Evolutionary conservation across 176 grass and related monocot species (phyloP).

Genomic region (Rhynchospora tenuis): DNA sequence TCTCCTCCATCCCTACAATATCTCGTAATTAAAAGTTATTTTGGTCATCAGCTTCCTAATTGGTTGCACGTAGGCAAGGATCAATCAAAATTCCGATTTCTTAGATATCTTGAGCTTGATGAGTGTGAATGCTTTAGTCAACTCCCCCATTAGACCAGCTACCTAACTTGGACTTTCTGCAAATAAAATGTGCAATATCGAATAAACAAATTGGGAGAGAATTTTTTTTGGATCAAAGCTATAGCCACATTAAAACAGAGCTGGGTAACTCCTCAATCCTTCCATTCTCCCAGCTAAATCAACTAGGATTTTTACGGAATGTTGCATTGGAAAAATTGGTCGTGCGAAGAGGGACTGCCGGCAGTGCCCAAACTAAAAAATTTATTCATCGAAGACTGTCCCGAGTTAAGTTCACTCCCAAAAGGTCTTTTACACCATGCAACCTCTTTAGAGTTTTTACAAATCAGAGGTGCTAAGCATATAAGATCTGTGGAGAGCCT

Average conservation of each 20-base stretch:
- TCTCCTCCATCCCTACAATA: not conserved
- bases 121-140: not conserved
- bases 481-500: not conserved
- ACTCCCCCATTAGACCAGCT: not conserved
- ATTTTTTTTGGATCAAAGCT: not conserved
- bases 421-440: not conserved
- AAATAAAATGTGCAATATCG: not conserved
- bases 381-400: not conserved
- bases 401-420: not conserved
- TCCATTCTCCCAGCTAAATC: not conserved
- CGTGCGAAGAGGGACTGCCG: not conserved
- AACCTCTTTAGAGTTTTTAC: not conserved
- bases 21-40: not conserved
- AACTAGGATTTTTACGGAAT: not conserved
- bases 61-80: not conserved
- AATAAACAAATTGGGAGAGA: not conserved
- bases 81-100: not conserved
- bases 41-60: not conserved
- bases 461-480: not conserved
- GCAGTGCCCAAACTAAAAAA: not conserved
- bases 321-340: not conserved
- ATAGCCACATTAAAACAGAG: too few relatives aligned
- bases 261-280: not conserved
- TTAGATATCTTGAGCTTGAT: not conserved
- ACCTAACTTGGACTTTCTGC: not conserved